A percentile compares a stretch with the other conserved stretches of the same genome.
phyloP scores from a whole-genome alignment of 129 eudicot genomes.

The Oenanthe sinensis region DNA sequence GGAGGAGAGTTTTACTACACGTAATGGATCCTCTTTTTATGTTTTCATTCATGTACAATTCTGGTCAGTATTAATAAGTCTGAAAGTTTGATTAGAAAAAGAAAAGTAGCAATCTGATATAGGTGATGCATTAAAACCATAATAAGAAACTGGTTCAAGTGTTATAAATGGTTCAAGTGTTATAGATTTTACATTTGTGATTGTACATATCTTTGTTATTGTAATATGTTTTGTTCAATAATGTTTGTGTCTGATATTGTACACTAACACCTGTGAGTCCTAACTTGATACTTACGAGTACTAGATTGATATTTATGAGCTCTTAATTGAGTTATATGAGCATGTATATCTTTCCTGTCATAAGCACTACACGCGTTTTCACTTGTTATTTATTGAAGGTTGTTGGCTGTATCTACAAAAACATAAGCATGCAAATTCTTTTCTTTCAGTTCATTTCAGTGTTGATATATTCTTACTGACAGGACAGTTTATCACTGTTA shows the following conservation, averaged over 20 bases:
- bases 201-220: neutral
- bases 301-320: neutral
- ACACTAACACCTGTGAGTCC: neutral
- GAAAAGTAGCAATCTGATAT: neutral
- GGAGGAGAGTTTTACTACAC: conserved; percentile 48
- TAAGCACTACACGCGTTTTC: neutral
- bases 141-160: neutral
- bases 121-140: neutral
- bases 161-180: neutral
- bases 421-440: too few species aligned
- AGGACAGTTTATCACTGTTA: too few species aligned
- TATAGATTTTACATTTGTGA: neutral
- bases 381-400: too few species aligned
- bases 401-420: too few species aligned
- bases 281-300: neutral
- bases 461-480: too few species aligned
- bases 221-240: neutral
- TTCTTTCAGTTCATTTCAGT: too few species aligned
- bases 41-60: neutral
- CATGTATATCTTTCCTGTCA: neutral
- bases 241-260: neutral
- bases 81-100: neutral
- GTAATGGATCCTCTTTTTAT: conserved; percentile 26
- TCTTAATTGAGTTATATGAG: too few species aligned
- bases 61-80: neutral